Conservation (phyloP, 2,329 filamentous ascomycete genomes). For the Uncinocarpus reesii region DNA sequence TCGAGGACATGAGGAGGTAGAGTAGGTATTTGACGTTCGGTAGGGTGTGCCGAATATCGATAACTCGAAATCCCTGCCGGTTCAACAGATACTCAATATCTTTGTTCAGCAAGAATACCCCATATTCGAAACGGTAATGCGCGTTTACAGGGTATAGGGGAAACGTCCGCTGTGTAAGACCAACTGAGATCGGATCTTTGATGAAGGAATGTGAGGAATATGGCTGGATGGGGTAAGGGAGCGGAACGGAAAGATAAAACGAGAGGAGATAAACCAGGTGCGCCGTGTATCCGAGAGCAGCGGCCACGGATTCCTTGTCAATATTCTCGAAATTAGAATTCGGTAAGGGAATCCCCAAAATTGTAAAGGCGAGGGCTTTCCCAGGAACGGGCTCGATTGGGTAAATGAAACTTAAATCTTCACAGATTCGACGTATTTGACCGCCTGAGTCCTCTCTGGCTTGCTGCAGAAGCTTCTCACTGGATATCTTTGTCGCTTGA, state of each 20-base stretch:
- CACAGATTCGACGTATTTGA: conserved; percentile 80
- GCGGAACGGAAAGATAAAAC: conserved; percentile 65
- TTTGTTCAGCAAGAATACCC: conserved; percentile 92
- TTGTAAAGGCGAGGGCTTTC: conserved; percentile 67
- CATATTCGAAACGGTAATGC: conserved; percentile 89
- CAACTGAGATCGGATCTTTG: conserved; percentile 57
- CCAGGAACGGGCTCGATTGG: conserved; percentile 60
- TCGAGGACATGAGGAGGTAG: conserved; percentile 77
- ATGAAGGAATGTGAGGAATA: conserved; percentile 66
- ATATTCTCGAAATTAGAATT: conserved; percentile 67
- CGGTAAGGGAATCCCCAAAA: conserved; percentile 65
- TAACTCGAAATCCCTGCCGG: conserved; percentile 55
- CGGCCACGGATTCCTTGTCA: conserved; percentile 63
- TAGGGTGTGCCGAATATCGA: conserved; percentile 84
- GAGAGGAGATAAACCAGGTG: conserved; percentile 66
- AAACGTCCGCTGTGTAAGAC: conserved; percentile 55
- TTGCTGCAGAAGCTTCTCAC: conserved; percentile 45
- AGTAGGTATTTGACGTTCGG: conserved; percentile 90
- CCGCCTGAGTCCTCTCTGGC: conserved; percentile 59
- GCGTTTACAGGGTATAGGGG: conserved; percentile 56
- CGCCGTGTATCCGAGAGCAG: conserved; percentile 70
- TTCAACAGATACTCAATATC: conserved; percentile 65
- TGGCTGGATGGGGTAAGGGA: conserved; percentile 69
- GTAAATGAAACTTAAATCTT: conserved; percentile 70
- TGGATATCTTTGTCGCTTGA: conserved; percentile 48